These are phyloP conservation scores for Mycena amicta DNA, from an alignment of 768 basidiomycete species.

Conservation along the genomic window DNA sequence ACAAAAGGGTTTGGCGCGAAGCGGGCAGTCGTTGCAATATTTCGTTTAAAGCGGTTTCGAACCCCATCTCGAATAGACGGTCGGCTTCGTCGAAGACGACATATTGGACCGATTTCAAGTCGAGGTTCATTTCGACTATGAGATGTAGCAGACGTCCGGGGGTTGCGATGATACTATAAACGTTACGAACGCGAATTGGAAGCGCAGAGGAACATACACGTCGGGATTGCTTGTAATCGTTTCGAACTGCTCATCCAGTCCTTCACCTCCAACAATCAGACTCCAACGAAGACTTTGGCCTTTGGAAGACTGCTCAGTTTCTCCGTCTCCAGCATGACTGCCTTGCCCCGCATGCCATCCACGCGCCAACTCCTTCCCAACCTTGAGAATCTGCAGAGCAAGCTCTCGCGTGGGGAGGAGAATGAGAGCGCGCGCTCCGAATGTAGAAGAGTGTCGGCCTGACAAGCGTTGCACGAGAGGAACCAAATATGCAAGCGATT, in stretches of 20 bases:
- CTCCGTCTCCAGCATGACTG: slow-evolving; percentile 75
- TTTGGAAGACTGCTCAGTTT: slow-evolving; percentile 55
- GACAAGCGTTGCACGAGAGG: slow-evolving; percentile 88
- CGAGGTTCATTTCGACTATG: slow-evolving; percentile 94
- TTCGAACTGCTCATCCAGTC: slow-evolving; percentile 94
- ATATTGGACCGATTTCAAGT: slow-evolving; percentile 83
- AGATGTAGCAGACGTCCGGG: slow-evolving; percentile 97
- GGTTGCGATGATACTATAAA: slow-evolving; percentile 88
- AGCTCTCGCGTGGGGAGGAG: slow-evolving; percentile 92
- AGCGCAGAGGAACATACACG: slow-evolving; percentile 60
- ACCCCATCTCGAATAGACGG: slow-evolving; percentile 98
- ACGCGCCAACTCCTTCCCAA: slow-evolving; percentile 91
- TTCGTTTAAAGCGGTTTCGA: slow-evolving; percentile 88
- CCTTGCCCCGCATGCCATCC: slow-evolving; percentile 69
- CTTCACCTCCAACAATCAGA: slow-evolving; percentile 93
- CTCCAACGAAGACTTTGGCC: slow-evolving; percentile 82
- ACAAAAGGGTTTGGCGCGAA: slow-evolving; percentile 88
- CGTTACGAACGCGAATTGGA: slow-evolving; percentile 10
- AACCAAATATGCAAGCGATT: slow-evolving; percentile 94
- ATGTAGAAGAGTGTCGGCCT: slow-evolving; percentile 74
- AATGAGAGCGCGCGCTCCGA: slow-evolving; percentile 86
- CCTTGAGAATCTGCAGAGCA: slow-evolving; percentile 89
- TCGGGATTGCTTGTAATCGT: slow-evolving; percentile 94
- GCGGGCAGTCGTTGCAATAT: slow-evolving; percentile 87
- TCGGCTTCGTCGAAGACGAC: slow-evolving; percentile 98